Base-by-base conservation (phyloP, 495 filamentous ascomycete species). In the Hypoxylon lienhwacheense region DNA sequence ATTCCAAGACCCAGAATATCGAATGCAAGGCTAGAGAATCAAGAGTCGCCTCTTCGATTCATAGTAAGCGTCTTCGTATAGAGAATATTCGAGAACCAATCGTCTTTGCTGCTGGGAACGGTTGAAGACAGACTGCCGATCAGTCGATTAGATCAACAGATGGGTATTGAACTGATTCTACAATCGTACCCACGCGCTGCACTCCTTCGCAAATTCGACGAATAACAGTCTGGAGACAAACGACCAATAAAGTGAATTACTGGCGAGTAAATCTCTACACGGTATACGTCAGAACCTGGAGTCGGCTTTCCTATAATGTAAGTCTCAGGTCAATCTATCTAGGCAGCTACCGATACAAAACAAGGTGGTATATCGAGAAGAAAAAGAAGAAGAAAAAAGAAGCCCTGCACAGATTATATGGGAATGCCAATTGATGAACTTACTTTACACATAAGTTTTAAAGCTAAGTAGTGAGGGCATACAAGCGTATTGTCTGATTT, bases 21-120 rank as follows among this genome's bases (percentile, higher is more conserved):
- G 34, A 58, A 51, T 44, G 42, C 21, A 39, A 19, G 55, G 19
- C 50, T 42, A 46, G 22, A 42, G 48, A 28, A 56, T 61, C 12
- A 52, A 46, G 53, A 52, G 34, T 47, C 37, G 36, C 32, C 47
- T 34, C 56, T 56, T 48, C 37, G 52, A 53, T 26, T 48, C 58
- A 61, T 61, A 56, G 41, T 55, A 48, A 48, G 44, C 32, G 26
- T 37, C 42, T 42, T 42, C 36, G 35, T 36, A 26, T 16, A 47
- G 17, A 16, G 31, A 12, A 10, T 32, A 20, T 36, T 40, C 26
- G 17, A 32, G 17, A 44, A 33, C 14, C 14, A 29, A 37, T 5
- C 6, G 26, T 11, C 28, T 46, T 45, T 22, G 37, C 40, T 24
- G 14, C 12, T 22, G 14, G 32, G 28, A 40, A 26, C 16, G 28